These are phyloP conservation scores for Geotrichum ghanense DNA, from an alignment of 805 yeast species.

Conservation along the genomic window DNA sequence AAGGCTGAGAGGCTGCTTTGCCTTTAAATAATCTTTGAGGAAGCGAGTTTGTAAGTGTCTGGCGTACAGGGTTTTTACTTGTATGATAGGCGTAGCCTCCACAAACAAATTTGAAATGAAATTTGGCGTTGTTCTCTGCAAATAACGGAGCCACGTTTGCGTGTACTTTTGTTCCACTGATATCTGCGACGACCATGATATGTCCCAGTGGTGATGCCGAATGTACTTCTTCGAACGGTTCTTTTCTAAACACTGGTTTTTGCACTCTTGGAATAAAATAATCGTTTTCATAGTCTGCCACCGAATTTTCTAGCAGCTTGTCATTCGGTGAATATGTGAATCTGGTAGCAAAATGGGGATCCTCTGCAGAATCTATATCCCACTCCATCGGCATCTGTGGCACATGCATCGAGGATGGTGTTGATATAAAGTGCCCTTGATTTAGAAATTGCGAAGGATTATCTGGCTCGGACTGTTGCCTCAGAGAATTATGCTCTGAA, in stretches of 20 bases:
- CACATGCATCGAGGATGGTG: background rate
- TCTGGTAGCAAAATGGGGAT: background rate
- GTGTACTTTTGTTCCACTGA: background rate
- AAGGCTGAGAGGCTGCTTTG: background rate
- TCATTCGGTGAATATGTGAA: background rate
- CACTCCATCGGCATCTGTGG: background rate
- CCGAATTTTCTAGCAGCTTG: background rate
- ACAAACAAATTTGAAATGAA: constrained; percentile 1
- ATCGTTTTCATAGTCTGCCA: constrained; percentile 1
- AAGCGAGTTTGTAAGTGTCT: background rate
- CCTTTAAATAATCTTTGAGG: background rate
- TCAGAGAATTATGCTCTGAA: no score
- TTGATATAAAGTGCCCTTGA: background rate
- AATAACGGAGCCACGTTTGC: background rate
- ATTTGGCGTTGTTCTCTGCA: background rate
- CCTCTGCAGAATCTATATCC: background rate
- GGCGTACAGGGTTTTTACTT: background rate
- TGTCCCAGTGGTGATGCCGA: background rate
- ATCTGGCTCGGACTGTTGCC: no score
- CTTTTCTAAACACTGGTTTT: background rate
- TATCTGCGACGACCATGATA: background rate
- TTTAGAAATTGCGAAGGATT: background rate
- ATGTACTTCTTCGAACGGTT: background rate
- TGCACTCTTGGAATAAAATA: constrained; percentile 1
- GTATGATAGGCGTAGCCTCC: background rate